Percentiles rank a stretch among this genome's conserved stretches.
phyloP scores from a whole-genome alignment of 2,329 filamentous ascomycete genomes.

The Pseudocercospora cruenta region DNA sequence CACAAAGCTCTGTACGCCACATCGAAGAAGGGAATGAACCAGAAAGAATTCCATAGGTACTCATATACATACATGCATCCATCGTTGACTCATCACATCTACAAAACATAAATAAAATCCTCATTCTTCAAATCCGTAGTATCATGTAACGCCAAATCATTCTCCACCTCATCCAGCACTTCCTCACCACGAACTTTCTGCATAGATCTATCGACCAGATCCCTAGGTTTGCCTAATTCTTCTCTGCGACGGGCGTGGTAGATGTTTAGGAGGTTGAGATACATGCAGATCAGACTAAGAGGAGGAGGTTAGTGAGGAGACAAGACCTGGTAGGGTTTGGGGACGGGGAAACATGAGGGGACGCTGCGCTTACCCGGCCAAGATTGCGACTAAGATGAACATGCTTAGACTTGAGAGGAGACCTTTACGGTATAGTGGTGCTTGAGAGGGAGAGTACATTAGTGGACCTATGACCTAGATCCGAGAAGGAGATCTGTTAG shows the following conservation, averaged over 20 bases:
- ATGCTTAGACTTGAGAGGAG: conserved; percentile 9
- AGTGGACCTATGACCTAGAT: conserved; percentile 12
- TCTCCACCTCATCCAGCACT: background rate
- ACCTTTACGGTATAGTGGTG: conserved; percentile 5
- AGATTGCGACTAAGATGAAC: background rate
- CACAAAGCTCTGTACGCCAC: too few species aligned
- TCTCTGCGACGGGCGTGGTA: conserved; percentile 1
- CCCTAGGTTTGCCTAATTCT: background rate
- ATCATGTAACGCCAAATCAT: conserved; percentile 5
- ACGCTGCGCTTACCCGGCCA: background rate
- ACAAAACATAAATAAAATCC: conserved; percentile 6
- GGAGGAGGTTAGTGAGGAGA: background rate
- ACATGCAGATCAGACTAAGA: background rate
- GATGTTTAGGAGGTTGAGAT: conserved; percentile 1
- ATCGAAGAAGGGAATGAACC: too few species aligned
- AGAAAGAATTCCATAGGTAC: too few species aligned
- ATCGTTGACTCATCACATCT: background rate
- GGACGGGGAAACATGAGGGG: background rate
- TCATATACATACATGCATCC: too few species aligned
- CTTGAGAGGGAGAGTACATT: conserved; percentile 7
- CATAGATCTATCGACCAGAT: conserved; percentile 2
- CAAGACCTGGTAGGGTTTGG: background rate
- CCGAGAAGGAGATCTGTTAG: too few species aligned
- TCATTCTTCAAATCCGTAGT: conserved; percentile 9
- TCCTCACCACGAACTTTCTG: background rate